phyloP scores from a whole-genome alignment of 2,329 filamentous ascomycete genomes.

The Ophiostoma novo-ulmi region DNA sequence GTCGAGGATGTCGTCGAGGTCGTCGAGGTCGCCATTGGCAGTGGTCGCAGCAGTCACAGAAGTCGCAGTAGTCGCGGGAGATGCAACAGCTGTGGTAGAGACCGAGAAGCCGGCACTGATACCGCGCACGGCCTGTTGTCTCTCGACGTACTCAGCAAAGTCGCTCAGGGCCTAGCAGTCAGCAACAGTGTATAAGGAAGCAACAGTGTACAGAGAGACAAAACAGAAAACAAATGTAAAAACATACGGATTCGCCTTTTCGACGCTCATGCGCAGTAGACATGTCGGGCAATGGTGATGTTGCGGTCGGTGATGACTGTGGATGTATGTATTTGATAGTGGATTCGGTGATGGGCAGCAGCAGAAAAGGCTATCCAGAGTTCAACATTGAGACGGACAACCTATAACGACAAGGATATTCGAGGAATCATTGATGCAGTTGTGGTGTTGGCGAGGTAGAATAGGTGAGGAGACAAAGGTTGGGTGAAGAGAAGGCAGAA shows the following conservation, averaged over 20 bases:
- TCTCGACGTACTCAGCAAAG: conserved; percentile 95
- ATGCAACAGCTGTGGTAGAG: conserved; percentile 31
- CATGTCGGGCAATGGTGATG: conserved; percentile 38
- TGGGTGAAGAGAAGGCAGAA: not conserved
- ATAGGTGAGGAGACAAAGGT: not conserved
- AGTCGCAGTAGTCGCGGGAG: conserved; percentile 31
- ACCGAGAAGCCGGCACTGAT: conserved; percentile 37
- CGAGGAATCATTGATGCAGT: conserved; percentile 32
- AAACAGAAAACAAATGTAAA: not conserved
- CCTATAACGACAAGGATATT: conserved; percentile 27
- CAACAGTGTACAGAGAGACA: not conserved
- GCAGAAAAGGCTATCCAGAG: not conserved
- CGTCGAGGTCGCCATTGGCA: conserved; percentile 53
- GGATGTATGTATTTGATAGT: not conserved
- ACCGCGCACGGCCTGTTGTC: conserved; percentile 74
- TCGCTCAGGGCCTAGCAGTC: conserved; percentile 68
- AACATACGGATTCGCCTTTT: conserved; percentile 74
- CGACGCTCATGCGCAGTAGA: conserved; percentile 66
- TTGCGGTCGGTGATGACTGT: not conserved
- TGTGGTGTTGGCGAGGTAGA: not conserved
- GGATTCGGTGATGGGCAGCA: conserved; percentile 8
- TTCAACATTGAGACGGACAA: not conserved
- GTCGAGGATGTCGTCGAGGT: conserved; percentile 88
- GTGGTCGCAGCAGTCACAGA: conserved; percentile 32
- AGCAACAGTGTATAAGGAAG: not conserved